Evolutionary conservation across 129 eudicot genomes (phyloP).

Genomic region (Silybum marianum): DNA sequence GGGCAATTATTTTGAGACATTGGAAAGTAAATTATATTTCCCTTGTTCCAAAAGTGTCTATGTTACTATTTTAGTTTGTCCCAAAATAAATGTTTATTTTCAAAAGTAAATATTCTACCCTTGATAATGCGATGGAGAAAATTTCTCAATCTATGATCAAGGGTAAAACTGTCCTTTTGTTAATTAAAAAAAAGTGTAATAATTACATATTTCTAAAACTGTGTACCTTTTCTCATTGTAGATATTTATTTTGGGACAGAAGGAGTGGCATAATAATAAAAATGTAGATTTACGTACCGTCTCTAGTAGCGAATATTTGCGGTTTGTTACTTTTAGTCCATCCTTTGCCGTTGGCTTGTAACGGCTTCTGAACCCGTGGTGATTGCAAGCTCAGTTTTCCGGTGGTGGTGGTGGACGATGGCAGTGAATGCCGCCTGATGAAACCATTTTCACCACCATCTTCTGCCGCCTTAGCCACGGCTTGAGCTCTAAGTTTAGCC

Average conservation of each 20-base stretch:
- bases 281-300: constrained; percentile 46
- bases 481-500: constrained; percentile 81
- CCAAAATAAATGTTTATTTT: too few species aligned
- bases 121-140: too few species aligned
- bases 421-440: constrained; percentile 82
- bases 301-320: constrained; percentile 48
- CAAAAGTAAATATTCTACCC: too few species aligned
- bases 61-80: too few species aligned
- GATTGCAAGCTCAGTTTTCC: constrained; percentile 62
- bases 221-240: neutral
- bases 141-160: neutral
- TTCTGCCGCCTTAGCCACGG: constrained; percentile 48
- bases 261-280: neutral
- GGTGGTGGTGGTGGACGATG: constrained; percentile 54
- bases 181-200: neutral
- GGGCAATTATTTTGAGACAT: too few species aligned
- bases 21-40: too few species aligned
- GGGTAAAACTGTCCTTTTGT: neutral
- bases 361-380: constrained; percentile 68
- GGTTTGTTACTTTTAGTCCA: constrained; percentile 56
- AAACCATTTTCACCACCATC: constrained; percentile 63
- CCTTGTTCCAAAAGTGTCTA: too few species aligned
- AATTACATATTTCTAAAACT: neutral
- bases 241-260: neutral
- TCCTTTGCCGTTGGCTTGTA: constrained; percentile 65